phyloP scores from a whole-genome alignment of 176 grass and related monocot species.

The Elaeis guineensis region DNA sequence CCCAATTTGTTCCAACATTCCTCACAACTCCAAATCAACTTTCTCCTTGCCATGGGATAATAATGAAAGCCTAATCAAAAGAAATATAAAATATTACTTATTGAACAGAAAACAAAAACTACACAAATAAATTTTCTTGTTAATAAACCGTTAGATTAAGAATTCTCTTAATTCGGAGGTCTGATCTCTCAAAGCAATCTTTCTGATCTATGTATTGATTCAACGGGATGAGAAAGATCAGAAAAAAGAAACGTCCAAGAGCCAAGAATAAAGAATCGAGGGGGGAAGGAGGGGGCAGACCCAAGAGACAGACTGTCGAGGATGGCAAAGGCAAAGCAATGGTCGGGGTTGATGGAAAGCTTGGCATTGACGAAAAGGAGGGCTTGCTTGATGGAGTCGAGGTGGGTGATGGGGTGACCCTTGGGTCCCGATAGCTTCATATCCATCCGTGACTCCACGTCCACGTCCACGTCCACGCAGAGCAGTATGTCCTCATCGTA shows the following conservation, averaged over 20 bases:
- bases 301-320: slow-evolving; percentile 57
- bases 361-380: slow-evolving; percentile 76
- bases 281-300: slow-evolving; percentile 13
- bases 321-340: slow-evolving; percentile 68
- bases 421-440: slow-evolving; percentile 42
- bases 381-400: slow-evolving; percentile 82
- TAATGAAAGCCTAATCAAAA: too few relatives aligned
- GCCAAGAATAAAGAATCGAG: background rate
- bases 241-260: too few relatives aligned
- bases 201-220: too few relatives aligned
- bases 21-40: too few relatives aligned
- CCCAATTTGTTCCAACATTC: too few relatives aligned
- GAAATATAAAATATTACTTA: too few relatives aligned
- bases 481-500: slow-evolving; percentile 80
- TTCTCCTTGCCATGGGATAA: too few relatives aligned
- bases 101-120: accelerated
- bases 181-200: too few relatives aligned
- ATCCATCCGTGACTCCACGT: slow-evolving; percentile 56
- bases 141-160: too few relatives aligned
- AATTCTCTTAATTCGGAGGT: too few relatives aligned
- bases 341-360: slow-evolving; percentile 64
- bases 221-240: too few relatives aligned
- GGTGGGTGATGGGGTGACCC: slow-evolving; percentile 39
- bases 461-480: slow-evolving; percentile 85
- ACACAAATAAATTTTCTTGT: too few relatives aligned